Percentiles rank a stretch among this genome's conserved stretches.
Conservation (phyloP, 1,284 basidiomycete species). For the Heterobasidion parviporum region DNA sequence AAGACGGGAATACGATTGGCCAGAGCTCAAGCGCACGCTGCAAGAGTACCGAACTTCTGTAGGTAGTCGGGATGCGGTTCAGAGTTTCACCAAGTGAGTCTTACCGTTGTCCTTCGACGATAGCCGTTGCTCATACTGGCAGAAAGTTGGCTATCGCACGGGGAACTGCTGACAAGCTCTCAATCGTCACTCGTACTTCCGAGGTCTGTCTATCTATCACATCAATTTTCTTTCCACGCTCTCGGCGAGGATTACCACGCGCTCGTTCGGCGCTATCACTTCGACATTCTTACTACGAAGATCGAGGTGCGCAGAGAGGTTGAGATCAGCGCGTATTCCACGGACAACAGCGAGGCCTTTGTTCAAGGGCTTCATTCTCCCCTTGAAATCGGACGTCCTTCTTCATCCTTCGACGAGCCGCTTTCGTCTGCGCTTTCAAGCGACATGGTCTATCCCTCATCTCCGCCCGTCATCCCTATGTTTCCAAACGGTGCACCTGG, state of each 20-base stretch:
- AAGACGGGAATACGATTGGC: constrained; percentile 43
- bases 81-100: too few relatives aligned
- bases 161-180: constrained; percentile 72
- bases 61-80: too few relatives aligned
- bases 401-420: constrained; percentile 70
- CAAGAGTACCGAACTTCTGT: not conserved
- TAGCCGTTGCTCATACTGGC: too few relatives aligned
- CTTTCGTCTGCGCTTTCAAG: constrained; percentile 65
- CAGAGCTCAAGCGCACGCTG: constrained; percentile 38
- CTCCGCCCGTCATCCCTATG: constrained; percentile 58
- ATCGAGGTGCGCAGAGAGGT: constrained; percentile 70
- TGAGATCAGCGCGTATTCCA: constrained; percentile 46
- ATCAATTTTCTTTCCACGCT: constrained; percentile 74
- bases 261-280: constrained; percentile 57
- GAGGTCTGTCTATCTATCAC: constrained; percentile 68
- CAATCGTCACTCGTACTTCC: constrained; percentile 53
- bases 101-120: too few relatives aligned
- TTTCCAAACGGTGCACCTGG: constrained; percentile 62
- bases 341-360: constrained; percentile 36
- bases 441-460: constrained; percentile 33
- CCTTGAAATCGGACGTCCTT: constrained; percentile 27
- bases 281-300: constrained; percentile 52
- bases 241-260: constrained; percentile 76
- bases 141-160: constrained; percentile 59
- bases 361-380: constrained; percentile 38